phyloP scores from a whole-genome alignment of 495 filamentous ascomycete species.

The Astrothelium macrocarpum region DNA sequence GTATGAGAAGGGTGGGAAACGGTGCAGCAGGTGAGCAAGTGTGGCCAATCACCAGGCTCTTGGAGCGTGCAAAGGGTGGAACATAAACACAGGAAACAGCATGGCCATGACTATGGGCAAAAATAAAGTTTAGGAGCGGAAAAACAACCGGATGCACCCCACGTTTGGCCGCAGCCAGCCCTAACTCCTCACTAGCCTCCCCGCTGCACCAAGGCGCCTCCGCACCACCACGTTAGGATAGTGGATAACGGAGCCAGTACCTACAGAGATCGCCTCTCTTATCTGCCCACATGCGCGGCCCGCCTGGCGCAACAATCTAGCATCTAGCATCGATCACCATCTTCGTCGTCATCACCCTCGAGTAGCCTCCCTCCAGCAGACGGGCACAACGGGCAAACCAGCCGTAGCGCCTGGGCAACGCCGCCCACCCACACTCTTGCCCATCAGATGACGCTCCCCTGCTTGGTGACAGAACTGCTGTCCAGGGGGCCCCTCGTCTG shows the following conservation, averaged over 20 bases:
- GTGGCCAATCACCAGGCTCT: neutral
- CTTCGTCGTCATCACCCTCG: too few relatives aligned
- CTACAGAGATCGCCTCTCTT: too few relatives aligned
- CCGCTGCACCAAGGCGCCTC: neutral
- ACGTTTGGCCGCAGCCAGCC: neutral
- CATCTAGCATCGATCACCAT: too few relatives aligned
- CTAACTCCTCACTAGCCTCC: neutral
- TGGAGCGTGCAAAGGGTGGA: neutral
- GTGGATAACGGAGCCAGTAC: too few relatives aligned
- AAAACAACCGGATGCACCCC: neutral
- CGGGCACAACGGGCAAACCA: too few relatives aligned
- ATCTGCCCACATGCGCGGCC: too few relatives aligned
- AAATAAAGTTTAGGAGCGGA: neutral
- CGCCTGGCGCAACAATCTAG: too few relatives aligned
- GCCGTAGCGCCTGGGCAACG: too few relatives aligned
- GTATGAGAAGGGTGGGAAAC: neutral
- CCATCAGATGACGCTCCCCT: constrained; percentile 1
- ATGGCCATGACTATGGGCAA: neutral
- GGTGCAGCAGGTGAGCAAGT: neutral
- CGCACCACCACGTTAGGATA: too few relatives aligned
- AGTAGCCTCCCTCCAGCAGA: too few relatives aligned
- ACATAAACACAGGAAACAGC: neutral
- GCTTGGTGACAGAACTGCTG: neutral
- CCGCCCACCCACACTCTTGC: too few relatives aligned
- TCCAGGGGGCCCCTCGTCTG: neutral